Evolutionary conservation across 768 basidiomycete genomes (phyloP).

Genomic region (Mycena filopes): DNA sequence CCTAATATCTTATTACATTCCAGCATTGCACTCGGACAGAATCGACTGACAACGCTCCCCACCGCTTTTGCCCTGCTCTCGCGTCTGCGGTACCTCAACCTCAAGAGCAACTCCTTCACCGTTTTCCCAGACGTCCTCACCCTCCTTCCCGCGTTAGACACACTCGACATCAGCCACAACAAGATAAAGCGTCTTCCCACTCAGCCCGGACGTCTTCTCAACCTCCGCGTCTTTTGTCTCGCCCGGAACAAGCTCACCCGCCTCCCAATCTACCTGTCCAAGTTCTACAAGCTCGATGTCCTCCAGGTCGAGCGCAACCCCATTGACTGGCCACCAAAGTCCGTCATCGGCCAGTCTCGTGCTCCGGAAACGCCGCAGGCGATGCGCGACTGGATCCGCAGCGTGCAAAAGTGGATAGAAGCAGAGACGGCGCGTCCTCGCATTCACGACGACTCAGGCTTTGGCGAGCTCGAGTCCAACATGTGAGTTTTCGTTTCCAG

Average conservation of each 20-base stretch:
- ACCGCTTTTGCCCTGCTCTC: slow-evolving; percentile 77
- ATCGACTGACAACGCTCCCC: slow-evolving; percentile 83
- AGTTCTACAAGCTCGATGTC: slow-evolving; percentile 78
- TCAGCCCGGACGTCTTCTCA: slow-evolving; percentile 79
- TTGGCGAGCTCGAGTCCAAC: slow-evolving; percentile 57
- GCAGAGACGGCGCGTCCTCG: slow-evolving; percentile 51
- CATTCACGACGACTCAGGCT: slow-evolving; percentile 61
- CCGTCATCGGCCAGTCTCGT: slow-evolving; percentile 57
- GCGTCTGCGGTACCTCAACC: slow-evolving; percentile 84
- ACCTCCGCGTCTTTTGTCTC: slow-evolving; percentile 86
- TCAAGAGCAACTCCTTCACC: slow-evolving; percentile 85
- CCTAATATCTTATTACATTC: neutral
- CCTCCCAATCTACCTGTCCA: slow-evolving; percentile 81
- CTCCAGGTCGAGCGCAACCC: slow-evolving; percentile 93
- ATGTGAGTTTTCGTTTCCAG: slow-evolving; percentile 41
- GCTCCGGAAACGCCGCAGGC: slow-evolving; percentile 58
- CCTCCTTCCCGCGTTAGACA: slow-evolving; percentile 71
- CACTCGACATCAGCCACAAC: slow-evolving; percentile 94
- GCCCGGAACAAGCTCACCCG: slow-evolving; percentile 85
- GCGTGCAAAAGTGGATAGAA: slow-evolving; percentile 82
- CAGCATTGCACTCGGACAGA: slow-evolving; percentile 90
- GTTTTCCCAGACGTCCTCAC: slow-evolving; percentile 89
- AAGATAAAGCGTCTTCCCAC: slow-evolving; percentile 84
- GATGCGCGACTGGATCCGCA: slow-evolving; percentile 78
- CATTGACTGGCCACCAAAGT: slow-evolving; percentile 88